Base-by-base conservation (phyloP, 2,329 filamentous ascomycete species). In the Rosellinia necatrix region DNA sequence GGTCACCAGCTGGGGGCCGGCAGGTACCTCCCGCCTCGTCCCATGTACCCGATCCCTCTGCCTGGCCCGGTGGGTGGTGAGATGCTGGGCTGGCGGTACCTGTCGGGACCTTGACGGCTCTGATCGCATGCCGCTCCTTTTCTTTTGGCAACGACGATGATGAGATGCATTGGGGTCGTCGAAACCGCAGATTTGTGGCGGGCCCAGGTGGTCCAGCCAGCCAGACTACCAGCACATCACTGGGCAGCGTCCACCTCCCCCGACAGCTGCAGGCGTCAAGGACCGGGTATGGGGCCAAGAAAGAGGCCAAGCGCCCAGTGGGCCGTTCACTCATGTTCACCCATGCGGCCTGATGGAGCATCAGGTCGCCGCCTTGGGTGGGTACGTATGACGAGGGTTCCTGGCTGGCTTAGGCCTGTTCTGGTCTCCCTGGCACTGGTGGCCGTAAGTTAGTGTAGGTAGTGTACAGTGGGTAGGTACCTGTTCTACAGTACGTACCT, bases 1-100 rank as follows among this genome's bases (percentile, higher is more conserved):
- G 67, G 63, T 64, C 57, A 57, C 58, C 62, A 60, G 64, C 58
- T 63, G 53, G 60, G 64, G 57, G 55, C 44, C 24, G 43, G 25
- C 46, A 40, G 44, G 54, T 42, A 64, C 56, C 53, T 56, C 60
- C 34, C 40, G 37, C 38, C 7, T 15, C 21, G 9, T 24, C n/a
- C n/a, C 37, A 49, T 10, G 57, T 60, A 57, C 44, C 57, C 50
- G 52, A 46, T 17, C 35, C 44, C 54, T 40, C 42, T 27, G 27
- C 22, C 34, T 10, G 21, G 48, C 19, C 12, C 38, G 34, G 35
- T 24, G 30, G 32, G 43, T 42, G 35, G 38, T 7, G 17, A 22
- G 38, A 12, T 25, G 48, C 27, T 19, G 30, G 29, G 37, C 37
- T 40, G 34, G 29, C 41, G 30, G 13, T 25, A 63, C 49, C 22